A percentile compares a stretch with the other conserved stretches of the same genome.
Evolutionary conservation across 148 eudicot genomes (phyloP).

Genomic region (Fagopyrum tataricum): DNA sequence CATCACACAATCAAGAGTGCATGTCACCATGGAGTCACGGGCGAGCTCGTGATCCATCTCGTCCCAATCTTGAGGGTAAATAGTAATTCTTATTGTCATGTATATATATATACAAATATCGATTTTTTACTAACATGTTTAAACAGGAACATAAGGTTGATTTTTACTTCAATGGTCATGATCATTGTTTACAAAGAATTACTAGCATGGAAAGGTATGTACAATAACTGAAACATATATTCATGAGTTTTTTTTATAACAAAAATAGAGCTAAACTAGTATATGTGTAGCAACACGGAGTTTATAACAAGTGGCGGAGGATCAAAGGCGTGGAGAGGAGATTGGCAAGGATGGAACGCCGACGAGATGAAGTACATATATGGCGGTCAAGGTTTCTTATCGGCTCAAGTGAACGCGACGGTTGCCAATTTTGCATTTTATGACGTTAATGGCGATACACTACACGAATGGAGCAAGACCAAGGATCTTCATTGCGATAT

Average conservation of each 20-base stretch:
- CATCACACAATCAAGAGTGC: constrained; percentile 81
- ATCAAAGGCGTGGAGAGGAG: constrained; percentile 87
- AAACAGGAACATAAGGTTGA: constrained; percentile 38
- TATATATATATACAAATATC: not conserved
- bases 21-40: constrained; percentile 73
- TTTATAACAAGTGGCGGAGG: constrained; percentile 80
- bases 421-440: constrained; percentile 33
- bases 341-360: constrained; percentile 27
- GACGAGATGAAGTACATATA: constrained; percentile 50
- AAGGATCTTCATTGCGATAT: not conserved
- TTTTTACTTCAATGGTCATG: constrained; percentile 83
- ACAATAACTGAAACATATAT: not conserved
- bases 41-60: constrained; percentile 54
- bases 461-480: constrained; percentile 48
- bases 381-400: constrained; percentile 90
- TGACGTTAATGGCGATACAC: constrained; percentile 44
- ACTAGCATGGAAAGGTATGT: constrained; percentile 47
- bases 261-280: not conserved
- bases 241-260: not conserved
- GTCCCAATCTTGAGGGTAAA: constrained; percentile 39
- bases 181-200: constrained; percentile 83
- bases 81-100: not conserved
- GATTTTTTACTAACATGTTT: not conserved
- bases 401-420: constrained; percentile 33
- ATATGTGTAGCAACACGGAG: constrained; percentile 11